These are phyloP conservation scores for Pythium dissimile DNA, from an alignment of 352 stramenopile genomes.

Conservation along the genomic window DNA sequence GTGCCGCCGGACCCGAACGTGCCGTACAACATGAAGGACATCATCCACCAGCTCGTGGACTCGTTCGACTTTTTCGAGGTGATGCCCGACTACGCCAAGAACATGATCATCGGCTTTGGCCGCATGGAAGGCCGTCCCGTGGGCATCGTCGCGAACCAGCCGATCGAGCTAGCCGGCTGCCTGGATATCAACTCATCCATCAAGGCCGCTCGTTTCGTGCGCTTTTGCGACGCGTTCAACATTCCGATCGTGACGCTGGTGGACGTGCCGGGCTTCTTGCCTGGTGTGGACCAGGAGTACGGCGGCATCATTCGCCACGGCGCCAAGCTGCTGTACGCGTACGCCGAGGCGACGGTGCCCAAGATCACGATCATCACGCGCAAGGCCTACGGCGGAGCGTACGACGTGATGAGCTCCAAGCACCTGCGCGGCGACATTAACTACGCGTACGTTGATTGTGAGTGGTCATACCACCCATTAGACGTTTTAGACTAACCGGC, in stretches of 20 bases:
- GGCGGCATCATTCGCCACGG: constrained; percentile 96
- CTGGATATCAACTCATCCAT: constrained; percentile 97
- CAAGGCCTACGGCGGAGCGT: constrained; percentile 98
- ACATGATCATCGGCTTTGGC: constrained; percentile 97
- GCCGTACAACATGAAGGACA: constrained; percentile 98
- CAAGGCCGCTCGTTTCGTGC: constrained; percentile 97
- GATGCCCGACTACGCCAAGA: constrained; percentile 96
- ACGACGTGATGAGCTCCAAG: constrained; percentile 99
- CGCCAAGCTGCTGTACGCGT: constrained; percentile 98
- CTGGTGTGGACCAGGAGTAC: constrained; percentile 92
- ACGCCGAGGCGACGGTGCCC: constrained; percentile 96
- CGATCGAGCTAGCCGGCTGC: constrained; percentile 94
- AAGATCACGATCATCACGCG: constrained; percentile 98
- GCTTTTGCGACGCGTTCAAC: constrained; percentile 98
- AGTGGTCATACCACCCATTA: background rate
- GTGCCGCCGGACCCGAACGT: constrained; percentile 97
- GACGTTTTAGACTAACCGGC: constrained; percentile 21
- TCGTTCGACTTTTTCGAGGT: constrained; percentile 97
- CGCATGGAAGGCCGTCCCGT: constrained; percentile 96
- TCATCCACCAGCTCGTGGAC: constrained; percentile 95
- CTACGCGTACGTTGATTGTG: constrained; percentile 89
- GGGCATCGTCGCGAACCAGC: constrained; percentile 98
- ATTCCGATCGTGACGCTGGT: constrained; percentile 98
- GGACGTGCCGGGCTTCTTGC: constrained; percentile 98
- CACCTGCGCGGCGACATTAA: constrained; percentile 97